Evolutionary conservation across 1,284 basidiomycete species (phyloP).

Genomic region (Psilocybe mexicana): DNA sequence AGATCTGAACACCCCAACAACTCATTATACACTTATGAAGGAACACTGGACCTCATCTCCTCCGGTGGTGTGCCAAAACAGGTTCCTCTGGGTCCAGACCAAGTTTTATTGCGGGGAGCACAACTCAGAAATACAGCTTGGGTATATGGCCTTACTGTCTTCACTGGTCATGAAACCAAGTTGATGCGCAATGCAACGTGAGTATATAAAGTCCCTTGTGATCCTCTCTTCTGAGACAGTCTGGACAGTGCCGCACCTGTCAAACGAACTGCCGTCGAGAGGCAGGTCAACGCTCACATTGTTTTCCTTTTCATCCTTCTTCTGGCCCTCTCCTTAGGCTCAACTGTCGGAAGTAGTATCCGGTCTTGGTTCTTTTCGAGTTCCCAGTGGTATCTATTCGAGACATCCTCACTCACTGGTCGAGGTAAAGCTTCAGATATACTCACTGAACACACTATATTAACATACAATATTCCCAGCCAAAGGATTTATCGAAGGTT

Average conservation of each 20-base stretch:
- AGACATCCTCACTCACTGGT: constrained; percentile 54
- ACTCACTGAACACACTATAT: not conserved
- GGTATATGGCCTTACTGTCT: constrained; percentile 93
- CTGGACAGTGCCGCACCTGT: constrained; percentile 86
- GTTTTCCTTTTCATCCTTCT: constrained; percentile 93
- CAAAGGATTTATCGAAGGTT: constrained; percentile 81
- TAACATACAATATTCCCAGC: constrained; percentile 43
- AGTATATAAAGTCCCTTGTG: constrained; percentile 28
- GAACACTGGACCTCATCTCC: constrained; percentile 70
- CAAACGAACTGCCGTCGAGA: constrained; percentile 95
- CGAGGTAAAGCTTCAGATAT: constrained; percentile 51
- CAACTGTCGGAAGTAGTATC: constrained; percentile 90
- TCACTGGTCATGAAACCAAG: constrained; percentile 98
- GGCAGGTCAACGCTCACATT: constrained; percentile 96
- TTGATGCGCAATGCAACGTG: constrained; percentile 95
- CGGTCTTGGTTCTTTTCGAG: constrained; percentile 85
- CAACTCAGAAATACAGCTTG: constrained; percentile 97
- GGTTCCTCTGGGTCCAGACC: constrained; percentile 92
- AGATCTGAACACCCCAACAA: constrained; percentile 97
- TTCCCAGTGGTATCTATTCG: constrained; percentile 83
- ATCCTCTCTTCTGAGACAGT: not conserved
- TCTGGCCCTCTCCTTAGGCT: constrained; percentile 85
- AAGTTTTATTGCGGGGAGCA: constrained; percentile 91
- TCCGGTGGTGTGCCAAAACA: constrained; percentile 68
- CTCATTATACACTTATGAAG: constrained; percentile 95